A percentile compares a stretch with the other conserved stretches of the same genome.
phyloP scores from a whole-genome alignment of 768 basidiomycete genomes.

The Tephrocybe sp. region DNA sequence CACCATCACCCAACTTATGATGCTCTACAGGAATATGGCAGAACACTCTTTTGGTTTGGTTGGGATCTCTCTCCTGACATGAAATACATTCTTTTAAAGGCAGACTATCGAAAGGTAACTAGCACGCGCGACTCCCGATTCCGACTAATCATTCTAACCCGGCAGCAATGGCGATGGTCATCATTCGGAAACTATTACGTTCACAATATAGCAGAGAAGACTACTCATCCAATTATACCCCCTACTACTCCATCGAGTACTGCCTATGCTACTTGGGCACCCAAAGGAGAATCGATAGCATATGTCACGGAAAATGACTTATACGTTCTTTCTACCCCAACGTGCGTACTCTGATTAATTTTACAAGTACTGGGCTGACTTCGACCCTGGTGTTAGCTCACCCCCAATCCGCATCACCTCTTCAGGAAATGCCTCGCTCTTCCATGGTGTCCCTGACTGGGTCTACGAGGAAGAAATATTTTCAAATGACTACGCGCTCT shows the following conservation, averaged over 20 bases:
- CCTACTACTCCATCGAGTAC: constrained; percentile 71
- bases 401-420: constrained; percentile 74
- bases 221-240: constrained; percentile 69
- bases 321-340: constrained; percentile 73
- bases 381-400: constrained; percentile 21
- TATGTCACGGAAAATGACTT: constrained; percentile 88
- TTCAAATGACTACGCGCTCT: constrained; percentile 68
- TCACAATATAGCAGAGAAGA: constrained; percentile 70
- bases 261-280: constrained; percentile 86
- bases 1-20: neutral
- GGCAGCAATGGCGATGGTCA: constrained; percentile 94
- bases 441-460: constrained; percentile 97
- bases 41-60: constrained; percentile 44
- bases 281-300: constrained; percentile 80
- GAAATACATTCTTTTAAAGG: constrained; percentile 83
- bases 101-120: constrained; percentile 68
- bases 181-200: constrained; percentile 91
- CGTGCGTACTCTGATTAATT: constrained; percentile 39
- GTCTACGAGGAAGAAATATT: constrained; percentile 96
- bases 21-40: constrained; percentile 50
- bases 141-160: neutral
- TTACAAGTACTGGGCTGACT: constrained; percentile 1
- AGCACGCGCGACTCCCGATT: too few species aligned
- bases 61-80: constrained; percentile 93
- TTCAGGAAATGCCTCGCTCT: constrained; percentile 79